A percentile compares a stretch with the other conserved stretches of the same genome.
Evolutionary conservation across 495 filamentous ascomycete genomes (phyloP).

Genomic region (Penicillium turbatum): DNA sequence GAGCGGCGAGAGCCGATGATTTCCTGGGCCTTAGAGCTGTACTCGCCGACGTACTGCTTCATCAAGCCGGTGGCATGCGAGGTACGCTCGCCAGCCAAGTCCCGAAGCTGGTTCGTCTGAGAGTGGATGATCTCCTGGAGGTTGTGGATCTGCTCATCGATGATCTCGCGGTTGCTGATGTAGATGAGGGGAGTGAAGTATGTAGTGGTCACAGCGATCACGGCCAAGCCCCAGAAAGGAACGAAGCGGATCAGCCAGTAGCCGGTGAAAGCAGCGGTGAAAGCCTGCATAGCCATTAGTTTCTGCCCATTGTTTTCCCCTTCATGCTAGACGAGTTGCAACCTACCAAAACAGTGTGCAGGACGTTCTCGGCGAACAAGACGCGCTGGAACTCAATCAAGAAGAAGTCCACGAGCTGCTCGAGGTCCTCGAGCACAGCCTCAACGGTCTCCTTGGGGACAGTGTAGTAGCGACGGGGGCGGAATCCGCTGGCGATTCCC

Average conservation of each 20-base stretch:
- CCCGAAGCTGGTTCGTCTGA: slow-evolving; percentile 77
- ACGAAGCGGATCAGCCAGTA: slow-evolving; percentile 94
- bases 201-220: slow-evolving; percentile 67
- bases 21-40: slow-evolving; percentile 78
- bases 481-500: slow-evolving; percentile 79
- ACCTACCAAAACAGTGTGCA: slow-evolving; percentile 73
- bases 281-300: slow-evolving; percentile 53
- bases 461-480: slow-evolving; percentile 89
- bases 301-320: slow-evolving; percentile 12
- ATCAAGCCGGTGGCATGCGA: slow-evolving; percentile 68
- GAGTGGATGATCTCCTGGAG: slow-evolving; percentile 66
- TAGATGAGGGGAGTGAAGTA: slow-evolving; percentile 91
- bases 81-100: slow-evolving; percentile 78
- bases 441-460: slow-evolving; percentile 82
- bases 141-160: slow-evolving; percentile 77
- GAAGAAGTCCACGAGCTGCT: slow-evolving; percentile 95
- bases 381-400: slow-evolving; percentile 94
- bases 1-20: slow-evolving; percentile 56
- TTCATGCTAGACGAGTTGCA: slow-evolving; percentile 5
- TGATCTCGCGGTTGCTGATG: slow-evolving; percentile 86
- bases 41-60: slow-evolving; percentile 78
- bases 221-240: slow-evolving; percentile 85
- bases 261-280: slow-evolving; percentile 72
- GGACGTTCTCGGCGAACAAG: slow-evolving; percentile 89
- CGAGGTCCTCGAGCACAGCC: slow-evolving; percentile 71